Evolutionary conservation across 176 grass and related monocot species (phyloP), one percentile per base, ranked within the genome.

Genomic region (maize (Zea mays)): DNA sequence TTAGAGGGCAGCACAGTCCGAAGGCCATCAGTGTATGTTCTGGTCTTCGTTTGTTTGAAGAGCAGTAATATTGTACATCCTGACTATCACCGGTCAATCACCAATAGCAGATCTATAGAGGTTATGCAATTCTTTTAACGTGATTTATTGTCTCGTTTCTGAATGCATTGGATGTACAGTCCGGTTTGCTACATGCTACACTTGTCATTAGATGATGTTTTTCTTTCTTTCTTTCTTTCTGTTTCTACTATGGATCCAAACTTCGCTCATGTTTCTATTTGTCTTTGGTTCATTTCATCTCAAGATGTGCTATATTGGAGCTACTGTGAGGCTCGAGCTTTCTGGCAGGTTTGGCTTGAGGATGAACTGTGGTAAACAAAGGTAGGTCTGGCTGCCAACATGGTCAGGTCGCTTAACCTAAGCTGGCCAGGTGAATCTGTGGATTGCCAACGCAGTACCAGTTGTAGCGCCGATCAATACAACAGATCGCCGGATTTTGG

Each of bases 1-100:
- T 83, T 83, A 74, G 75, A 79, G 73, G 44, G 76, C 69, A 63
- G 40, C 71, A 75, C 44, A 69, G 71, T 63, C 76, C 42, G 13
- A 35, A 88, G 69, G 75, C 38, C 56, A 15, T 14, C 4, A 3
- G 16, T 35, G 13, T 57, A 54, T 76, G 41, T 39, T 41, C 47
- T 47, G 46, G 37, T 79, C 62, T 41, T 70, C 21, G 3, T 73
- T 35, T 38, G 16, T 13, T 34, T 16, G 8, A 56, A 73, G 38
- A 47, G 21, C 6, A 56, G 17, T 46, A 79, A 74, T 40, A 43
- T 65, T 88, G 76, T 88, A 84, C 56, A 80, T 65, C 66, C 57
- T 75, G 16, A 37, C 36, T 16, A 55, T 77, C 51, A 74, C 48
- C 59, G 7, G 14, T 72, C 62, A 44, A 3, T 69, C 39, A 40